Evolutionary conservation across 75 land plant species (phyloP).

Genomic region (Gnetum montanum): DNA sequence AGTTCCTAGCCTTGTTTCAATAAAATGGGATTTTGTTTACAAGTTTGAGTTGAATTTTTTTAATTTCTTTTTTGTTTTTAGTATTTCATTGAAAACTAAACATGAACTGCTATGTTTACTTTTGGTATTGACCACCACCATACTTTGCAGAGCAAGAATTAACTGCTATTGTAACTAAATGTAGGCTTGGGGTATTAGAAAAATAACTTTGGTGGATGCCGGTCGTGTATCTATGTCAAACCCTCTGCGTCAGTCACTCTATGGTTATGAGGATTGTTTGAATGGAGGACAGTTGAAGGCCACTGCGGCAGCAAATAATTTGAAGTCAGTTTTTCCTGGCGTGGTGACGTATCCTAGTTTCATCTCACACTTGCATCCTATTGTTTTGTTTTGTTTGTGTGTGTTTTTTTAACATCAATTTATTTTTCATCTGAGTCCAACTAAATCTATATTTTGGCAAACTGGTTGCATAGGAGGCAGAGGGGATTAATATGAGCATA

Average conservation of each 20-base stretch:
- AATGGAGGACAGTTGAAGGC: constrained; percentile 89
- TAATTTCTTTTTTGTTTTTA: too few species aligned
- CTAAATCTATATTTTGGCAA: background rate
- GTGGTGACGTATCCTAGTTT: too few species aligned
- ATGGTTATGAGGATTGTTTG: constrained; percentile 74
- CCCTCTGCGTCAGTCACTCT: constrained; percentile 87
- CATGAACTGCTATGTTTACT: background rate
- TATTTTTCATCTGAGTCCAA: too few species aligned
- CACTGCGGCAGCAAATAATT: constrained; percentile 67
- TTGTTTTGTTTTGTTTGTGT: too few species aligned
- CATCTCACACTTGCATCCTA: constrained; percentile 3
- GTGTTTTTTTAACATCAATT: too few species aligned
- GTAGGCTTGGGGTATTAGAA: constrained; percentile 95
- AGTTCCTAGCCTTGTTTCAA: too few species aligned
- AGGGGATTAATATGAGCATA: constrained; percentile 63
- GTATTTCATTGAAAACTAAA: too few species aligned
- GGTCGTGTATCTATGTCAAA: constrained; percentile 95
- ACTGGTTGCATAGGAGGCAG: constrained; percentile 58
- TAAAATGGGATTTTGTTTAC: too few species aligned
- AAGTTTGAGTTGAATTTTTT: too few species aligned
- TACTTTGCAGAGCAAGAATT: too few species aligned
- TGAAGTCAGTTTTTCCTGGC: constrained; percentile 80
- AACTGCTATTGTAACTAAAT: background rate
- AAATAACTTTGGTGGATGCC: constrained; percentile 81
- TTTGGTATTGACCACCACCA: background rate